Conservation (phyloP, 345 rosid genomes). For the Isatis tinctoria region DNA sequence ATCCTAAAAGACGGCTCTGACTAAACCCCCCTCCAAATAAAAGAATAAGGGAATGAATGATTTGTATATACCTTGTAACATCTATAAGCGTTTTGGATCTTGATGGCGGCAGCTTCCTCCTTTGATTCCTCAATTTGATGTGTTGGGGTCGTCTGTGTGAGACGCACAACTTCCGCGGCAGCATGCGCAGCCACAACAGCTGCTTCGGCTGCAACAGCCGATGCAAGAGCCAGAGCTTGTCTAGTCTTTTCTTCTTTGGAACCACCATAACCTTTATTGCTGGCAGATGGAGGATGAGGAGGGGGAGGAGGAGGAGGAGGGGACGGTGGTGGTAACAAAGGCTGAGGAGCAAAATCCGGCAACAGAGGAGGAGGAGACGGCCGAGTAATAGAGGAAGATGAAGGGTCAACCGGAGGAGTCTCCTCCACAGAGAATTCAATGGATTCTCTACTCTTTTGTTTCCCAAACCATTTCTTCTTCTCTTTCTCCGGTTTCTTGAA, state of each 20-base stretch:
- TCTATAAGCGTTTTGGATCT: conserved; percentile 30
- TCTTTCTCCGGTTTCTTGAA: conserved; percentile 28
- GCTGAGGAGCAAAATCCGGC: conserved; percentile 23
- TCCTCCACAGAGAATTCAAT: conserved; percentile 14
- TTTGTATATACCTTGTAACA: conserved; percentile 25
- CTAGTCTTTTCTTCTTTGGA: conserved; percentile 20
- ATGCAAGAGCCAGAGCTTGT: conserved; percentile 29
- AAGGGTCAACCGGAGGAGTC: conserved; percentile 1
- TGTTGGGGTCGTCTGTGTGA: background rate
- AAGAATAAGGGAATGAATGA: background rate
- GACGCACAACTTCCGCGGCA: conserved; percentile 29
- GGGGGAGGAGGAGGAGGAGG: conserved; percentile 29
- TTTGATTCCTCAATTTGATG: background rate
- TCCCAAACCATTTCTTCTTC: conserved; percentile 29
- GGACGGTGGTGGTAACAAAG: conserved; percentile 28
- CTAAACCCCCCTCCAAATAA: background rate
- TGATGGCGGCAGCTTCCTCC: conserved; percentile 25
- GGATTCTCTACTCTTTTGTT: conserved; percentile 22
- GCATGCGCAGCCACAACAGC: conserved; percentile 34
- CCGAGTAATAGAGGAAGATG: background rate
- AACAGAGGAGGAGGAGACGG: conserved; percentile 28
- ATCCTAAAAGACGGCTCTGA: background rate
- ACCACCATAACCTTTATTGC: background rate
- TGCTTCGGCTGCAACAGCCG: conserved; percentile 34
- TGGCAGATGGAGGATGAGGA: background rate